Evolutionary conservation across 768 basidiomycete genomes (phyloP), one percentile per base, ranked within the genome.

Genomic region (Bullera alba): DNA sequence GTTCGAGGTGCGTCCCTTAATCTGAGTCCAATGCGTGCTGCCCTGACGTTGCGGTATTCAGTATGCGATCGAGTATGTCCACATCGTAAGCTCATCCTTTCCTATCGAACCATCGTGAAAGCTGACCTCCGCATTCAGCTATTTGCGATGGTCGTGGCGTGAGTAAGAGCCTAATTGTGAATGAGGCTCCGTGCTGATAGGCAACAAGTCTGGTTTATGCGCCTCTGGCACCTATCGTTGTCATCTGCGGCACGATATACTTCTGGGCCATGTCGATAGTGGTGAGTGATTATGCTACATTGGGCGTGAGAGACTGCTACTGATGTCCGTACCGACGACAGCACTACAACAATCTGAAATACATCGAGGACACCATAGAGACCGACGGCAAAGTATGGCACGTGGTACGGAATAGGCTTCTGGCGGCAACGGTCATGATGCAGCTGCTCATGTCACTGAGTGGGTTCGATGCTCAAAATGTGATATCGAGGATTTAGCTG

Each of bases 141-240:
- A 0, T 68, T 68, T 46, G 63, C 63, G 3, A 48, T 63, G 44
- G 56, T 46, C 22, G 66, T 68, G 0, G 66, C 50, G 57, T 61
- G 17, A 48, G 59, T 48, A 15, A 12, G 10, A 19, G 5, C 17
- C 23, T 26, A 26, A 3, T 15, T 46, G 35, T 41, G 15, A 23
- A 32, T n/a, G n/a, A n/a, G 32, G 32, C 32, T 10, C 32, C 10
- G n/a, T 34, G 32, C 42, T 54, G 38, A 48, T n/a, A 32, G 42
- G n/a, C 39, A 15, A 10, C 28, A 42, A 58, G 60, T 0, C 74
- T 97, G 25, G 83, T 93, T 7, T 96, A 96, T 61, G 87, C 92
- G 0, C 92, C 93, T 16, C 75, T 97, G 5, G 91, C 92, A 1
- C 93, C 93, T 1, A 74, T 96, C 23, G 90, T 97, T 12, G 79